Percentiles rank a stretch among this genome's conserved stretches.
Conservation (phyloP, 2,329 filamentous ascomycete genomes). For the Huntiella bhutanensis region DNA sequence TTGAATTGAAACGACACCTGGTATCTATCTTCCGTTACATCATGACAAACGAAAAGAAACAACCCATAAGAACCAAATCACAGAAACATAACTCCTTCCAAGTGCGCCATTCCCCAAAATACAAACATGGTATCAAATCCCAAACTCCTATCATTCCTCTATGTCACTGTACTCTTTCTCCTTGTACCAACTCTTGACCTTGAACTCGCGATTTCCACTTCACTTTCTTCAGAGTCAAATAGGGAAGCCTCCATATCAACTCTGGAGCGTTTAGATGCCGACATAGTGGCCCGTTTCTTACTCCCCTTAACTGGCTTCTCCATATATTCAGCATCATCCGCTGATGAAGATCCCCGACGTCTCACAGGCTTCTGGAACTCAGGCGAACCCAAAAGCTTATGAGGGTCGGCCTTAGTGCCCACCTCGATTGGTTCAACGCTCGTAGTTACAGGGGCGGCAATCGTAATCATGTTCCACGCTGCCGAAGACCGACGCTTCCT, state of each 20-base stretch:
- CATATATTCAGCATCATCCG: neutral
- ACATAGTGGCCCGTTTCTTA: slow-evolving; percentile 8
- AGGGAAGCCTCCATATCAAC: slow-evolving; percentile 11
- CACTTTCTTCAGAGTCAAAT: neutral
- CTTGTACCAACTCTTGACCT: slow-evolving; percentile 6
- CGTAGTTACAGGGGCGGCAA: neutral
- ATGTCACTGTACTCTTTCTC: slow-evolving; percentile 11
- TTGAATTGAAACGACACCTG: slow-evolving; percentile 5
- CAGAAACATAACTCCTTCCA: slow-evolving; percentile 1
- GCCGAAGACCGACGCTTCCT: slow-evolving; percentile 23
- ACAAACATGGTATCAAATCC: neutral
- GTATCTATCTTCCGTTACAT: slow-evolving; percentile 7
- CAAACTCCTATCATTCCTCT: slow-evolving; percentile 1
- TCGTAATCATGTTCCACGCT: slow-evolving; percentile 4
- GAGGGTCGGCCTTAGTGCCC: slow-evolving; percentile 24
- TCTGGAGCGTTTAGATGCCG: slow-evolving; percentile 7
- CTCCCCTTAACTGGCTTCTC: slow-evolving; percentile 5
- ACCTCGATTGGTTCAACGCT: neutral
- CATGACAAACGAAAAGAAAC: slow-evolving; percentile 5
- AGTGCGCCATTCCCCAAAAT: neutral
- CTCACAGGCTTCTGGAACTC: slow-evolving; percentile 13
- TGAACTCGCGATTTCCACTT: neutral
- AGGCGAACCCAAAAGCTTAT: slow-evolving; percentile 31
- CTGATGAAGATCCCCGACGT: slow-evolving; percentile 8
- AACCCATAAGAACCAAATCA: slow-evolving; percentile 1